Percentiles rank a stretch among this genome's conserved stretches.
These are phyloP conservation scores for Zelonia costaricensis DNA, from an alignment of 208 protist species.

Conservation along the genomic window DNA sequence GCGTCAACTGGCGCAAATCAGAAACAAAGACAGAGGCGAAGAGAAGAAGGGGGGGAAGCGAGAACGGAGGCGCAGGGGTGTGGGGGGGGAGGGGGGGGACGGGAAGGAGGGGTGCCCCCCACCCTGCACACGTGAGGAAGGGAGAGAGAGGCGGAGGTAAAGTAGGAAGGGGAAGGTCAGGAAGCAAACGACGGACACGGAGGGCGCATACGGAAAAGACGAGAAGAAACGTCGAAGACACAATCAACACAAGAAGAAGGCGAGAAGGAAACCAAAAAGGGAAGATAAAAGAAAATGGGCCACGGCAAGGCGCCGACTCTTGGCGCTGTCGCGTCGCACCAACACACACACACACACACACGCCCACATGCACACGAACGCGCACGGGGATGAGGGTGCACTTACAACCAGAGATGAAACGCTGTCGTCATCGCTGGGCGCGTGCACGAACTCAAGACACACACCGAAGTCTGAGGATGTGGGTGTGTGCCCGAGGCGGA, in stretches of 20 bases:
- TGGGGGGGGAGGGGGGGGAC: neutral
- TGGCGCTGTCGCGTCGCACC: no score
- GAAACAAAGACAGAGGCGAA: neutral
- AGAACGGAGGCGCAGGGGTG: no score
- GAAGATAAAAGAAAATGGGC: neutral
- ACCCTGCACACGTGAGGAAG: neutral
- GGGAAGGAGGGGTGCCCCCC: neutral
- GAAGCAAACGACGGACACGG: no score
- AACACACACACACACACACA: conserved; percentile 1
- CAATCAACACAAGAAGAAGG: no score
- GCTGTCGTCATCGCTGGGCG: no score
- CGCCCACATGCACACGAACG: neutral
- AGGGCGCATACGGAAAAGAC: no score
- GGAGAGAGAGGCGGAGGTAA: neutral
- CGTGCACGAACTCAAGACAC: no score
- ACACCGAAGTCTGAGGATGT: no score
- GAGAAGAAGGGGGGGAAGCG: neutral
- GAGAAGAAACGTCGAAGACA: no score
- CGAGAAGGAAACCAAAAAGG: neutral
- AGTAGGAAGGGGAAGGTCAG: neutral
- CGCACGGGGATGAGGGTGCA: no score
- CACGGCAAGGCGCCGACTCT: neutral
- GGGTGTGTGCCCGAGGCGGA: no score
- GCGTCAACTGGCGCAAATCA: neutral
- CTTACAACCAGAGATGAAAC: no score